Conservation (phyloP, 352 stramenopile genomes). For the Phytopythium helicoides region DNA sequence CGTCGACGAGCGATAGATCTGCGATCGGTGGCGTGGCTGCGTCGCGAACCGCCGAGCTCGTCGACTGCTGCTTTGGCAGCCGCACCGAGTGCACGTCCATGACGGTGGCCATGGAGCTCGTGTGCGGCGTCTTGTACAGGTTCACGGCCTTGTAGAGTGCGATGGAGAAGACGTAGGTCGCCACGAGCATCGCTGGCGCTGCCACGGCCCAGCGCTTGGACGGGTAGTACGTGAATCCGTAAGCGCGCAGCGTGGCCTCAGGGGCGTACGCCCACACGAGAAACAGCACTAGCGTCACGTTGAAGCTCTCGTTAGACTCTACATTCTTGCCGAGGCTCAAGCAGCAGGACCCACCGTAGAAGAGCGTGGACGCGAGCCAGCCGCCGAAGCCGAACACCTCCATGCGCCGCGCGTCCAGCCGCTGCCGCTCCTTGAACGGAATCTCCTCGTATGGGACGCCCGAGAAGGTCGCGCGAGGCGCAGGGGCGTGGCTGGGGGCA, state of each 20-base stretch:
- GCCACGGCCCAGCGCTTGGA: slow-evolving; percentile 90
- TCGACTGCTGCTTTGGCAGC: slow-evolving; percentile 30
- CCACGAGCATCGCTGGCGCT: slow-evolving; percentile 77
- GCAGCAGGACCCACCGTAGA: slow-evolving; percentile 49
- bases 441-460: slow-evolving; percentile 16
- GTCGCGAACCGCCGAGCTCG: slow-evolving; percentile 42
- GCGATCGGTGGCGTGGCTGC: slow-evolving; percentile 70
- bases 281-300: slow-evolving; percentile 57
- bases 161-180: slow-evolving; percentile 81
- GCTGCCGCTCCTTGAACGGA: slow-evolving; percentile 82
- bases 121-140: slow-evolving; percentile 60
- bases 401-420: slow-evolving; percentile 77
- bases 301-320: too few species aligned
- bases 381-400: slow-evolving; percentile 87
- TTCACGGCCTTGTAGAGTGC: slow-evolving; percentile 86
- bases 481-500: neutral
- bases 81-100: slow-evolving; percentile 66
- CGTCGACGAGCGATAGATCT: slow-evolving; percentile 73
- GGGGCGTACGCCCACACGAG: slow-evolving; percentile 88
- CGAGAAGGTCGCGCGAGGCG: slow-evolving; percentile 1
- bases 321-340: neutral
- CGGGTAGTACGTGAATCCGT: slow-evolving; percentile 88
- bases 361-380: slow-evolving; percentile 75
- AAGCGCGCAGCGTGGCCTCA: slow-evolving; percentile 64
- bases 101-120: slow-evolving; percentile 82